These are phyloP conservation scores for Malbranchea cinnamomea DNA, from an alignment of 2,329 filamentous ascomycete genomes.

Conservation along the genomic window DNA sequence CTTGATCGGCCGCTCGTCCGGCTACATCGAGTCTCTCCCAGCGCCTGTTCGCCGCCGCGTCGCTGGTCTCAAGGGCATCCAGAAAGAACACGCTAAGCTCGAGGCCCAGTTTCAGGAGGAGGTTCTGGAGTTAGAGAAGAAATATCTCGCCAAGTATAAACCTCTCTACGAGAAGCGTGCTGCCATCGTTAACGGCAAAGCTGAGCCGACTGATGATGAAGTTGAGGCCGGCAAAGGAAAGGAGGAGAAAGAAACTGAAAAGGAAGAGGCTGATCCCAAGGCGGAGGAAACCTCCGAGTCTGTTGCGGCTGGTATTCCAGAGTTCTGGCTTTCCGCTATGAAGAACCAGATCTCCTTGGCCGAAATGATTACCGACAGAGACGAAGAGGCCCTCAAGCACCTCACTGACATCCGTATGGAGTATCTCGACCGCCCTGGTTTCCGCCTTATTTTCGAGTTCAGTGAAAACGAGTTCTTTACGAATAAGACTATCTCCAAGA, in stretches of 20 bases:
- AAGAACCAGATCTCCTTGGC: conserved; percentile 97
- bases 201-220: conserved; percentile 77
- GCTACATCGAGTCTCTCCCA: conserved; percentile 94
- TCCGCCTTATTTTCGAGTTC: conserved; percentile 97
- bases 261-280: conserved; percentile 41
- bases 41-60: conserved; percentile 81
- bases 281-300: conserved; percentile 33
- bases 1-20: conserved; percentile 87
- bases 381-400: conserved; percentile 83
- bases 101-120: conserved; percentile 98
- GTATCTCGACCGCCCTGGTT: conserved; percentile 94
- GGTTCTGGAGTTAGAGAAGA: conserved; percentile 95
- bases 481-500: conserved; percentile 96
- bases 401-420: conserved; percentile 95
- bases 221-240: conserved; percentile 73
- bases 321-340: conserved; percentile 99
- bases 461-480: conserved; percentile 89
- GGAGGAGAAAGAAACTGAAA: conserved; percentile 49
- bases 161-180: conserved; percentile 93
- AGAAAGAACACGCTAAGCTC: conserved; percentile 97
- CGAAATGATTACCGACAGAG: conserved; percentile 96
- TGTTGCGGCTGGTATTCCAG: conserved; percentile 66
- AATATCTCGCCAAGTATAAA: conserved; percentile 98
- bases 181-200: conserved; percentile 73
- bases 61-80: conserved; percentile 88